A percentile compares a stretch with the other conserved stretches of the same genome.
Conservation (phyloP, 306 rosid genomes). For the Spatholobus suberectus region DNA sequence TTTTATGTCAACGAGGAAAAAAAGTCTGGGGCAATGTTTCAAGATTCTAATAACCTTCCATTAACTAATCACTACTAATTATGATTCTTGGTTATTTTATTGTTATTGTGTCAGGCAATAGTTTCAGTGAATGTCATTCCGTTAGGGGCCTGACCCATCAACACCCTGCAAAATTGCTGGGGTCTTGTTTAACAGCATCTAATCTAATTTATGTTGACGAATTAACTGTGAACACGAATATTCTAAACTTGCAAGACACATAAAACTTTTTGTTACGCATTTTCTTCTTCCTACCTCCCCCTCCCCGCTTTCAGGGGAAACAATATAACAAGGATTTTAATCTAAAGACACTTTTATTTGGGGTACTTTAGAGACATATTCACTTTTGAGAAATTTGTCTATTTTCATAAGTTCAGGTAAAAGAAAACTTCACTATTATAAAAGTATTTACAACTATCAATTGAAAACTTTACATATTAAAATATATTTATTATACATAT, state of each 20-base stretch:
- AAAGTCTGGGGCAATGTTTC: not conserved
- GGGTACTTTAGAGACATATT: not conserved
- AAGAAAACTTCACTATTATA: not conserved
- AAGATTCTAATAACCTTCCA: not conserved
- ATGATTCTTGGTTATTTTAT: not conserved
- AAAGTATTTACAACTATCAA: too few species aligned
- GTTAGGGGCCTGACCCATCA: conserved; percentile 40
- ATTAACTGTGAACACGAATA: not conserved
- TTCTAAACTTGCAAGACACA: not conserved
- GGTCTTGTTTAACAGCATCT: conserved; percentile 30
- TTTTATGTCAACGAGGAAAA: not conserved
- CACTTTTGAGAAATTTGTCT: too few species aligned
- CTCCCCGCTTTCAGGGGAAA: not conserved
- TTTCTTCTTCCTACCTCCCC: not conserved
- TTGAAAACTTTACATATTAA: not conserved
- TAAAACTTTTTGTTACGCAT: not conserved
- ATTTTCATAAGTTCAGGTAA: not conserved
- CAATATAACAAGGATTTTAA: not conserved
- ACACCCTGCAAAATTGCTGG: conserved; percentile 2
- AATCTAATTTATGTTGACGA: conserved; percentile 1
- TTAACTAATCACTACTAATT: conserved; percentile 14
- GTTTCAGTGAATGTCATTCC: conserved; percentile 37
- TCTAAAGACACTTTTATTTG: not conserved
- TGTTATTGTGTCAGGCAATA: not conserved
- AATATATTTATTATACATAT: not conserved